Base-by-base conservation (phyloP, 2,329 filamentous ascomycete genomes). In the Aspergillus arachidicola region DNA sequence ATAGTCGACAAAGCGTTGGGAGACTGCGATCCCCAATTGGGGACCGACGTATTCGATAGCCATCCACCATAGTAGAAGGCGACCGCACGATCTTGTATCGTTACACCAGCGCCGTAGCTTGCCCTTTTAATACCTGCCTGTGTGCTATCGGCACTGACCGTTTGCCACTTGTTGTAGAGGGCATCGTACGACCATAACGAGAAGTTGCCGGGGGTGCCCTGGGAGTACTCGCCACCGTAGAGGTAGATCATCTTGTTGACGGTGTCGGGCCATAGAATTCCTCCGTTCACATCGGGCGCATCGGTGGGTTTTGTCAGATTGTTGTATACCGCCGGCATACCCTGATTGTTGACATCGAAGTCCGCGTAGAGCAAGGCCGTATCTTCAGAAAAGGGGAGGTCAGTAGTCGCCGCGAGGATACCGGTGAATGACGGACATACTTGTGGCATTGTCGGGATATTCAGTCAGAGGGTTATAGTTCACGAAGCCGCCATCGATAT, bases 221-320 rank as follows among this genome's bases (percentile, higher is more conserved):
- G 11, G 28, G 38, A 5, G 38, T 46, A 60, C 19, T 60, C 38
- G 36, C 60, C 60, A 16, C 60, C 60, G 48, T 62, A 62, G 46
- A 58, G 60, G 19, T 62, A 62, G 11, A 62, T 36, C 30, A 62
- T 36, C n/a, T 58, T 58, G 56, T 62, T 62, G 28, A 62, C 55
- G 12, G 60, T 45, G 36, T 62, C 60, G 28, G 60, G n/a, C 60
- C 60, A 62, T 4, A 62, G 46, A 19, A 62, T 58, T 34, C 55
- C 60, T 7, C 60, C 60, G 16, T 55, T 59, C 26, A 62, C 56
- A 21, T 53, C 46, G 4, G 60, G 60, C 3, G 32, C 60, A 4
- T 55, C 26, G 28, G 26, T 21, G 2, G 60, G 60, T 21, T 62
- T 62, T 11, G 34, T 62, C 34, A 62, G 60, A 23, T 62, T 62